Conservation (phyloP, 805 yeast genomes). For the Candida pseudofarinosa region DNA sequence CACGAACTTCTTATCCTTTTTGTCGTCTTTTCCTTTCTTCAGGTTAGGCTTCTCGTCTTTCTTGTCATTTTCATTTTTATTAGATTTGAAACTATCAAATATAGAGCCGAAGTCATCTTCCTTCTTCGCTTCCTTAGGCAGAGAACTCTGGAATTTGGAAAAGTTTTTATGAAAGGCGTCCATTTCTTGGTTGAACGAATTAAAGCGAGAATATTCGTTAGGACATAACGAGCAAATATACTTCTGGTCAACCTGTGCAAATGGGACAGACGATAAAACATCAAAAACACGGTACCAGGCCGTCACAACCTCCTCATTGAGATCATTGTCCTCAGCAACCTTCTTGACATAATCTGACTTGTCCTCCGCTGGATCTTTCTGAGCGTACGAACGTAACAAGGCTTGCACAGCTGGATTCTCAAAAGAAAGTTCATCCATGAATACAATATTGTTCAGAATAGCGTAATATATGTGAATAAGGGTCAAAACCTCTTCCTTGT, state of each 20-base stretch:
- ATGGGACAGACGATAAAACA: conserved; percentile 22
- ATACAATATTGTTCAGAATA: conserved; percentile 21
- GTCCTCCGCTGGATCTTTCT: conserved; percentile 12
- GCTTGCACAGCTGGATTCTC: conserved; percentile 20
- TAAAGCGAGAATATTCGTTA: conserved; percentile 18
- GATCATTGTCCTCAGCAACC: conserved; percentile 11
- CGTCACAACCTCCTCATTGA: conserved; percentile 12
- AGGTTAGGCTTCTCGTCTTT: conserved; percentile 6
- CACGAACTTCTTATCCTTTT: conserved; percentile 10
- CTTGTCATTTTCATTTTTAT: conserved; percentile 5
- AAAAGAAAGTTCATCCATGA: conserved; percentile 24
- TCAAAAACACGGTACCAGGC: conserved; percentile 31
- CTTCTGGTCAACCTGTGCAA: conserved; percentile 14
- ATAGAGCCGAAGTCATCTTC: background rate
- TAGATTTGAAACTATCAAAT: conserved; percentile 2
- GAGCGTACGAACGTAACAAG: conserved; percentile 15
- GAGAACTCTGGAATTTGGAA: conserved; percentile 5
- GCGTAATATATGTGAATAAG: conserved; percentile 25
- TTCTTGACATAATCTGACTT: conserved; percentile 4
- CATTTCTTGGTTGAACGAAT: conserved; percentile 9
- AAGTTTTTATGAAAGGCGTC: conserved; percentile 7
- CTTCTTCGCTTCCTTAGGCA: conserved; percentile 1
- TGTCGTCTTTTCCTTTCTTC: conserved; percentile 9
- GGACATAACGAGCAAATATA: conserved; percentile 27
- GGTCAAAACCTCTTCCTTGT: conserved; percentile 22